Base-by-base conservation (phyloP, 495 filamentous ascomycete species). In the Aspergillus incahuasiensis region DNA sequence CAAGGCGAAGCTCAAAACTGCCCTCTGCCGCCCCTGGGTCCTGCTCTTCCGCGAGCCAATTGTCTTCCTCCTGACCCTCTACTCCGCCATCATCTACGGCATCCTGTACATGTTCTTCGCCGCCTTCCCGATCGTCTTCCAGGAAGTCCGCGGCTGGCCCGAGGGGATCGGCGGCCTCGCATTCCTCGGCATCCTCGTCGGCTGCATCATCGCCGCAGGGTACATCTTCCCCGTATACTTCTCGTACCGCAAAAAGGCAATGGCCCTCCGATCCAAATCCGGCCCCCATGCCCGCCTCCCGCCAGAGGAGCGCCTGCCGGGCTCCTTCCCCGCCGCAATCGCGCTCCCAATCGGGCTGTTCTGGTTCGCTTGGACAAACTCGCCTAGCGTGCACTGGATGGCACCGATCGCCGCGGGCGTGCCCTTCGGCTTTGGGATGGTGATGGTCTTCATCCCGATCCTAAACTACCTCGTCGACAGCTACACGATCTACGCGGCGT, bases 41-140 rank as follows among this genome's bases (percentile, higher is more conserved):
- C 66, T 80, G 13, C 56, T 80, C 8, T 72, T 79, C 57, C 58
- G 51, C 44, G 77, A 80, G 56, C 82, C 85, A 6, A 86, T 90
- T 55, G 80, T 84, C 39, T 75, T 84, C 56, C 66, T 86, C 19
- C 77, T 87, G 16, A 84, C 82, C 13, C 56, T 89, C 3, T 92
- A 92, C 67, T 82, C 90, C 70, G 82, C 87, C 41, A 81, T 90
- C 55, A 72, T 84, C 11, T 92, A 91, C 62, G 85, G 87, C 6
- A 84, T 88, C 20, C 69, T 92, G 6, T 95, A 92, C 68, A 81
- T 95, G 55, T 78, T 94, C 60, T 96, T 96, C 70, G 84, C 89
- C 24, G 88, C 88, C 18, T 79, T 76, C 65, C 91, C 91, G 3
- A 86, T 95, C 49, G 85, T 95, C 52, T 96, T 89, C 70, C 74